Percentiles rank a stretch among this genome's conserved stretches.
Evolutionary conservation across 345 rosid genomes (phyloP).

Genomic region (Aurinia saxatilis): DNA sequence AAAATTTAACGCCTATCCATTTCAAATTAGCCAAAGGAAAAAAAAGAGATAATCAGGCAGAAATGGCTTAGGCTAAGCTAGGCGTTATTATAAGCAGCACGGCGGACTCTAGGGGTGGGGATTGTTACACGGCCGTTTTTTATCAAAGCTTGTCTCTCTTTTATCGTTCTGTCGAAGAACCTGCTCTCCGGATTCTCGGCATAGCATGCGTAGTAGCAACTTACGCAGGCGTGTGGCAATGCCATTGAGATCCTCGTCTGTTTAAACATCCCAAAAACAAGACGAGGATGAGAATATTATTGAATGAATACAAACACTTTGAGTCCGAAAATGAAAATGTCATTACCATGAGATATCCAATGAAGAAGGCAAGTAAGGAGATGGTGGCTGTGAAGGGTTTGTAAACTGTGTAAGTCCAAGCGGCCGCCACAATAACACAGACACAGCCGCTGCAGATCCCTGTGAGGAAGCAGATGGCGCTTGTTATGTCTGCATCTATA

Average conservation of each 20-base stretch:
- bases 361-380: slow-evolving; percentile 64
- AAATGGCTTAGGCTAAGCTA: slow-evolving; percentile 6
- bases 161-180: slow-evolving; percentile 63
- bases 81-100: background rate
- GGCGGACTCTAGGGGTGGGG: slow-evolving; percentile 69
- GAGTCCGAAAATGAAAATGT: background rate
- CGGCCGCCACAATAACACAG: slow-evolving; percentile 74
- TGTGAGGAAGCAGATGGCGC: slow-evolving; percentile 85
- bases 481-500: slow-evolving; percentile 81
- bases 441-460: slow-evolving; percentile 95
- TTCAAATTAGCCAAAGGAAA: background rate
- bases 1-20: background rate
- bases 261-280: background rate
- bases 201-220: slow-evolving; percentile 90
- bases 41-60: background rate
- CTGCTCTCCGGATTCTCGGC: slow-evolving; percentile 76
- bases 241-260: slow-evolving; percentile 99
- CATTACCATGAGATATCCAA: slow-evolving; percentile 91
- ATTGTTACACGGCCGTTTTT: slow-evolving; percentile 38
- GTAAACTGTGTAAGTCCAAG: slow-evolving; percentile 67
- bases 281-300: background rate
- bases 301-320: background rate
- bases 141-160: slow-evolving; percentile 43
- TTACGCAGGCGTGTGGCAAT: slow-evolving; percentile 89
- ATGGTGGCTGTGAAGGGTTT: slow-evolving; percentile 66